phyloP scores from a whole-genome alignment of 2,329 filamentous ascomycete species.

The Botrytis fragariae region DNA sequence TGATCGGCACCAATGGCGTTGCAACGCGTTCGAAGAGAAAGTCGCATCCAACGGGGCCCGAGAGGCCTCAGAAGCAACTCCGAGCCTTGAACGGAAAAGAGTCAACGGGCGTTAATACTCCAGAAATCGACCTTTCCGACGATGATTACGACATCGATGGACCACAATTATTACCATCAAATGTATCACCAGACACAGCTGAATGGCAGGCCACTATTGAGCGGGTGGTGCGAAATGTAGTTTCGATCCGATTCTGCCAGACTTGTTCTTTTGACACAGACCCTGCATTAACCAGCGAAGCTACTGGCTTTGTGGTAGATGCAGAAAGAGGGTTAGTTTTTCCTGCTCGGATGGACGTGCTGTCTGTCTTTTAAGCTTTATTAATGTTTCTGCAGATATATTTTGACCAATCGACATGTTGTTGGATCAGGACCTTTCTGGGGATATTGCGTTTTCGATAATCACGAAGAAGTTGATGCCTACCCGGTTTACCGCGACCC shows the following conservation, averaged over 20 bases:
- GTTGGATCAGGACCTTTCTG: constrained; percentile 95
- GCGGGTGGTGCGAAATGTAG: constrained; percentile 88
- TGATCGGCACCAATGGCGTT: constrained; percentile 36
- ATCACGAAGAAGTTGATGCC: constrained; percentile 95
- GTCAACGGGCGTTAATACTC: constrained; percentile 38
- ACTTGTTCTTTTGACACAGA: constrained; percentile 99
- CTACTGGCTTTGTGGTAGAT: constrained; percentile 96
- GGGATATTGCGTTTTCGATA: constrained; percentile 98
- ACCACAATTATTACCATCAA: constrained; percentile 41
- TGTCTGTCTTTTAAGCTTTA: constrained; percentile 11
- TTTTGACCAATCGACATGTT: constrained; percentile 87
- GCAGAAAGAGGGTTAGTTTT: constrained; percentile 69
- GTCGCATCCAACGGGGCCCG: constrained; percentile 33
- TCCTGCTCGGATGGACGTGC: background rate
- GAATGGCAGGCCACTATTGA: constrained; percentile 98
- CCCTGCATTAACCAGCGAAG: constrained; percentile 86
- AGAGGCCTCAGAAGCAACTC: constrained; percentile 39
- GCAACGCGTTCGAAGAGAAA: constrained; percentile 35
- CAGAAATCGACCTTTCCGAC: constrained; percentile 36
- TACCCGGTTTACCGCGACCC: constrained; percentile 97
- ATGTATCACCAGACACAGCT: constrained; percentile 53
- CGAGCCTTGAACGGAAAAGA: constrained; percentile 38
- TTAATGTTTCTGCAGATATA: constrained; percentile 54
- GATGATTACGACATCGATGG: constrained; percentile 41
- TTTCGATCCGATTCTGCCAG: constrained; percentile 98